Evolutionary conservation across 73 alveolate species (phyloP).

Genomic region (Blepharisma japonicum): DNA sequence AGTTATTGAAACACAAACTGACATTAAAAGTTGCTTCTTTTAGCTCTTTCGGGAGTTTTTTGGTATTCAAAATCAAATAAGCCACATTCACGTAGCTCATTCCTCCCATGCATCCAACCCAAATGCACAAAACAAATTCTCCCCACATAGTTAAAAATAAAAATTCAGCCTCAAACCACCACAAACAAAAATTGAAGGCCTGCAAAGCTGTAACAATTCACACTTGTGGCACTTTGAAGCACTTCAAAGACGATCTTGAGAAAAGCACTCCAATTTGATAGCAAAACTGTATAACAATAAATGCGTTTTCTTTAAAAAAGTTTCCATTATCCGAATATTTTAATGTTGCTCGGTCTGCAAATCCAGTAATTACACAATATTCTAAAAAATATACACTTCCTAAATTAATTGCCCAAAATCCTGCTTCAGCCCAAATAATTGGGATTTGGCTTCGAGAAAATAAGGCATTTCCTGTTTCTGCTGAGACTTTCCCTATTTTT

Average conservation of each 20-base stretch:
- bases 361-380: slow-evolving; percentile 60
- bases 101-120: slow-evolving; percentile 62
- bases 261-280: slow-evolving; percentile 60
- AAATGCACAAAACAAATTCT: slow-evolving; percentile 32
- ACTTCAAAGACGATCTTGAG: slow-evolving; percentile 42
- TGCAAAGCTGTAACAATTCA: slow-evolving; percentile 46
- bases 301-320: slow-evolving; percentile 40
- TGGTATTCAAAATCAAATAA: slow-evolving; percentile 35
- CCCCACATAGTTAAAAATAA: slow-evolving; percentile 38
- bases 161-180: slow-evolving; percentile 47
- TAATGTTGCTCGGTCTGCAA: slow-evolving; percentile 66
- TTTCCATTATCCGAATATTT: slow-evolving; percentile 26
- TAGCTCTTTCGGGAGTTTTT: slow-evolving; percentile 9
- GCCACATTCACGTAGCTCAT: slow-evolving; percentile 47
- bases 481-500: slow-evolving; percentile 33
- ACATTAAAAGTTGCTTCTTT: slow-evolving; percentile 28
- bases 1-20: not conserved
- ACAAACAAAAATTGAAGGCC: slow-evolving; percentile 38
- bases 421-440: slow-evolving; percentile 44
- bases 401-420: slow-evolving; percentile 52
- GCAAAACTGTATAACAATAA: slow-evolving; percentile 42
- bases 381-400: slow-evolving; percentile 73
- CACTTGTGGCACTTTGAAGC: slow-evolving; percentile 47
- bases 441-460: slow-evolving; percentile 37
- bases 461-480: slow-evolving; percentile 33